These are phyloP conservation scores for Gliomastix tumulicola DNA, from an alignment of 2,329 filamentous ascomycete species.

Conservation along the genomic window DNA sequence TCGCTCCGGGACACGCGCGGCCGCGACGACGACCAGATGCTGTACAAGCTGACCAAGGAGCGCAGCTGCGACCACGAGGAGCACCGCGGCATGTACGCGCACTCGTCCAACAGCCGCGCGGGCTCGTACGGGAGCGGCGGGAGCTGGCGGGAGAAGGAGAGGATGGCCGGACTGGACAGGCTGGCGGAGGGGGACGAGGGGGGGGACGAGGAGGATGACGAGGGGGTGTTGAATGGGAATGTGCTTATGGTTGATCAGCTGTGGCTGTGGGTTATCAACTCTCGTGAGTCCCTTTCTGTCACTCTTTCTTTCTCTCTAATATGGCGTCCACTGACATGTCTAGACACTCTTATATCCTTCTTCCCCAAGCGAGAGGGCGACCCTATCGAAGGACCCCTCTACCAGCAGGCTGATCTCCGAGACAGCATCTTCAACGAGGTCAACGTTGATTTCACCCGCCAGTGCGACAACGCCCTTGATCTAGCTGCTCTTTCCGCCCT, in stretches of 20 bases:
- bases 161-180: constrained; percentile 10
- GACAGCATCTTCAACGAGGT: constrained; percentile 61
- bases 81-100: constrained; percentile 14
- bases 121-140: constrained; percentile 15
- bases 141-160: constrained; percentile 18
- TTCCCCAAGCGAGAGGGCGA: constrained; percentile 49
- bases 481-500: constrained; percentile 55
- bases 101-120: constrained; percentile 19
- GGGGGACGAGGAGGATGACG: constrained; percentile 19
- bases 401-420: constrained; percentile 53
- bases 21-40: constrained; percentile 59
- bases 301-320: too few relatives aligned
- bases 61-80: constrained; percentile 15
- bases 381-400: constrained; percentile 45
- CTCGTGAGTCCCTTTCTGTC: constrained; percentile 38
- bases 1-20: constrained; percentile 52
- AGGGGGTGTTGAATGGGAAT: constrained; percentile 42
- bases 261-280: constrained; percentile 54
- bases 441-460: constrained; percentile 55
- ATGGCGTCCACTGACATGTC: constrained; percentile 8
- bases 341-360: constrained; percentile 45
- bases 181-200: constrained; percentile 22
- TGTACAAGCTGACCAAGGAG: constrained; percentile 57
- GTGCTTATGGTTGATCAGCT: constrained; percentile 62
- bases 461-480: constrained; percentile 55